Conservation (phyloP, 345 rosid genomes). For the Dovyalis caffra region DNA sequence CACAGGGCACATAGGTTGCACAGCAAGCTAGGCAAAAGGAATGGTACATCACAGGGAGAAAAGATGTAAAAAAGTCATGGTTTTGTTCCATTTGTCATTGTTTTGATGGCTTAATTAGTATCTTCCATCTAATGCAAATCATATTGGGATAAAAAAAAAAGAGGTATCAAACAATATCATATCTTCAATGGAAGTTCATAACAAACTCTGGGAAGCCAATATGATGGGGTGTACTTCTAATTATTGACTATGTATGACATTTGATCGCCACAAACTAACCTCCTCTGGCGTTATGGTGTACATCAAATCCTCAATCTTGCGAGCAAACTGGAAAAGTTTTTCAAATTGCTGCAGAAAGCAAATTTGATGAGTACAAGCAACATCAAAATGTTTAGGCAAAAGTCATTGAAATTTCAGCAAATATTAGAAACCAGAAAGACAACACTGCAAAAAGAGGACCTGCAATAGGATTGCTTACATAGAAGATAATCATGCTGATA, state of each 20-base stretch:
- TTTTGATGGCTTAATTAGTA: not conserved
- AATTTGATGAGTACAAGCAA: conserved; percentile 15
- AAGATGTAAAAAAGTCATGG: not conserved
- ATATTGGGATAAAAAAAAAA: not conserved
- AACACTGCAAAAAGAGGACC: not conserved
- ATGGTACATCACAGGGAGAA: not conserved
- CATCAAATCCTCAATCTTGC: conserved; percentile 90
- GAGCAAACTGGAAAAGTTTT: conserved; percentile 86
- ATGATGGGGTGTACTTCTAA: conserved; percentile 4
- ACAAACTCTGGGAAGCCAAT: not conserved
- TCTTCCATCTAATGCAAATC: not conserved
- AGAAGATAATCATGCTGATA: conserved; percentile 92
- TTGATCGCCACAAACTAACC: conserved; percentile 43
- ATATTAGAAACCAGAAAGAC: not conserved
- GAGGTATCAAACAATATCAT: not conserved
- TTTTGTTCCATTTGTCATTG: not conserved
- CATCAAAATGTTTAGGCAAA: conserved; percentile 1
- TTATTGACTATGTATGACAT: not conserved
- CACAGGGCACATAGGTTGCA: not conserved
- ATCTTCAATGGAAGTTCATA: not conserved
- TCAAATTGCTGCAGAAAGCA: conserved; percentile 78
- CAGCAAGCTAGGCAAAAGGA: not conserved
- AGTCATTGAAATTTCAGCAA: not conserved
- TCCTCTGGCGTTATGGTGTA: conserved; percentile 93
- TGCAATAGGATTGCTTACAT: conserved; percentile 50